Evolutionary conservation across 2,329 filamentous ascomycete genomes (phyloP), one percentile per base, ranked within the genome.

Genomic region (Karstenula rhodostoma): DNA sequence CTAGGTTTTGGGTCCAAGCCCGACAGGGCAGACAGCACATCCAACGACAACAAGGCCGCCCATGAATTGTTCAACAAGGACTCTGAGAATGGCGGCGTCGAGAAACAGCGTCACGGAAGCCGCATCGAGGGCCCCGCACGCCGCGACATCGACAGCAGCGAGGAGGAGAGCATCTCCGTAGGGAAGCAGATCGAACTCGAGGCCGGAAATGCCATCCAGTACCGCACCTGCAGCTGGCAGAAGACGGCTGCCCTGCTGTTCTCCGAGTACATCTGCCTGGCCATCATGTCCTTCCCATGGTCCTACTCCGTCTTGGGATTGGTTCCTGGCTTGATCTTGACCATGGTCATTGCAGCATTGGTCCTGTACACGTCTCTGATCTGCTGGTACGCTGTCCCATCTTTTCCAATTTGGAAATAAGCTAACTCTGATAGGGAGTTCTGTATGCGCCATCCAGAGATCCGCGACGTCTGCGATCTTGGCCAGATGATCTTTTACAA

Each of bases 401-500:
- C n/a, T 10, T 2, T 17, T 17, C 2, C 22, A n/a, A 23, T 23
- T 37, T 17, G n/a, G 23, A 33, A 17, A 13, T 46, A 12, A 29
- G 22, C 61, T 71, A 44, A 73, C 48, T 17, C n/a, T 17, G 6
- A 15, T 22, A 94, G 91, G 93, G 88, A 94, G 76, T 97, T 97
- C 72, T 97, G 94, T 75, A 81, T 97, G 59, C 88, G 93, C 50
- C 93, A 97, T 73, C 94, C 94, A 0, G 92, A 97, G 76, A 89
- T 96, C 61, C 89, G 93, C 68, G 94, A 97, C 80, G 92, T 97
- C 15, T 97, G 93, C 75, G 94, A 97, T 75, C 91, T 97, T 73
- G 94, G 93, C n/a, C 92, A 97, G 78, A 94, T 94, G 85, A 86
- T 97, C 23, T 97, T 96, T 79, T 96, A 90, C 89, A 89, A 90